Conservation (phyloP, 495 filamentous ascomycete species). For the Penicillium macrosclerotiorum region DNA sequence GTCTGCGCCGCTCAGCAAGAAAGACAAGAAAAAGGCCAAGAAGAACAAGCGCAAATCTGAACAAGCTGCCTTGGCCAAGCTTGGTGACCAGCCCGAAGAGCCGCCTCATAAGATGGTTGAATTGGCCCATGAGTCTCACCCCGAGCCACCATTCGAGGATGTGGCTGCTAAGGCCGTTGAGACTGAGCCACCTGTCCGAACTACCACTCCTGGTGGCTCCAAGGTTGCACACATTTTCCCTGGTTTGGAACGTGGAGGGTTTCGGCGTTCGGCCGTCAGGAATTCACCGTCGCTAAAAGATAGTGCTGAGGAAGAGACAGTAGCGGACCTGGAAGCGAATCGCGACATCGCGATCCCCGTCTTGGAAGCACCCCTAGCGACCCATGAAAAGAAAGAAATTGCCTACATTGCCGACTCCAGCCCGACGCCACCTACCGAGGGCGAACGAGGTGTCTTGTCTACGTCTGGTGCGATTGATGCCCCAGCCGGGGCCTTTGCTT, state of each 20-base stretch:
- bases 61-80: conserved; percentile 10
- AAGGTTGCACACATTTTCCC: conserved; percentile 42
- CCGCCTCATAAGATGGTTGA: conserved; percentile 11
- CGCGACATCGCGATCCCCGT: conserved; percentile 52
- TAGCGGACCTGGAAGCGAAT: conserved; percentile 37
- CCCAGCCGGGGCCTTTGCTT: conserved; percentile 3
- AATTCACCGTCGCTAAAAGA: conserved; percentile 37
- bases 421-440: conserved; percentile 5
- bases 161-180: conserved; percentile 16
- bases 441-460: conserved; percentile 2
- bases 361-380: conserved; percentile 45
- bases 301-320: conserved; percentile 49
- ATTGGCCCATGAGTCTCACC: conserved; percentile 7
- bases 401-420: conserved; percentile 7
- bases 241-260: conserved; percentile 34
- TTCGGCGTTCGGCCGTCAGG: conserved; percentile 26
- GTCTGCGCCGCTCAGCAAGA: conserved; percentile 21
- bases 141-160: conserved; percentile 5
- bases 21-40: conserved; percentile 32
- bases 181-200: conserved; percentile 16
- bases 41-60: conserved; percentile 29
- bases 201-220: conserved; percentile 26
- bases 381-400: conserved; percentile 17
- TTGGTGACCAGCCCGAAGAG: conserved; percentile 5
- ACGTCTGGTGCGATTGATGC: conserved; percentile 8